A percentile compares a stretch with the other conserved stretches of the same genome.
Conservation (phyloP, 2,329 filamentous ascomycete species). For the Gyromitra esculenta region DNA sequence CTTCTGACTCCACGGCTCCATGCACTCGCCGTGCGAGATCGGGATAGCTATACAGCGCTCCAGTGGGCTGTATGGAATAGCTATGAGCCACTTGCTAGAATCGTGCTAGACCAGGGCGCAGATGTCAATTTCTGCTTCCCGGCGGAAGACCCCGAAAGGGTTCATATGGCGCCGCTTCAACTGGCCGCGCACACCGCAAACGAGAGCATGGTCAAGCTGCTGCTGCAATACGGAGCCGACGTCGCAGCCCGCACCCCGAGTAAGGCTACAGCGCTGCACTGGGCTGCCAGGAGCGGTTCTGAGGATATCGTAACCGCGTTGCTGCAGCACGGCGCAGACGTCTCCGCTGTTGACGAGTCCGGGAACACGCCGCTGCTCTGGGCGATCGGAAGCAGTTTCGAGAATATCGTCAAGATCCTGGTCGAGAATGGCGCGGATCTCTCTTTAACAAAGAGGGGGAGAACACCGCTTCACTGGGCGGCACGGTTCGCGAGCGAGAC, state of each 20-base stretch:
- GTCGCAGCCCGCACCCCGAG: neutral
- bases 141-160: neutral
- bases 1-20: slow-evolving; percentile 25
- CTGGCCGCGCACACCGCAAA: slow-evolving; percentile 11
- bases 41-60: slow-evolving; percentile 19
- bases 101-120: slow-evolving; percentile 32
- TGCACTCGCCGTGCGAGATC: slow-evolving; percentile 1
- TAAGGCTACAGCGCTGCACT: slow-evolving; percentile 28
- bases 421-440: slow-evolving; percentile 22
- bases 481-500: slow-evolving; percentile 1
- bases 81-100: slow-evolving; percentile 9
- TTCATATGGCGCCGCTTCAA: slow-evolving; percentile 30
- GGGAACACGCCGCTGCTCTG: slow-evolving; percentile 37
- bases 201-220: slow-evolving; percentile 20
- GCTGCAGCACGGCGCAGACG: slow-evolving; percentile 11
- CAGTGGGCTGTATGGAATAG: slow-evolving; percentile 35
- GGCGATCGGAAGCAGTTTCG: slow-evolving; percentile 16
- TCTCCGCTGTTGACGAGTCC: slow-evolving; percentile 10
- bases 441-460: neutral
- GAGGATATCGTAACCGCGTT: slow-evolving; percentile 5
- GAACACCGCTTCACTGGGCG: slow-evolving; percentile 30
- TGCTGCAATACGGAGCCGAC: slow-evolving; percentile 30
- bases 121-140: slow-evolving; percentile 28
- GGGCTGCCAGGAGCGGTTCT: slow-evolving; percentile 21
- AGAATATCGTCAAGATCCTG: slow-evolving; percentile 2